Evolutionary conservation across 352 stramenopile species (phyloP), one percentile per base, ranked within the genome.

Genomic region (Pythium dissotocum): DNA sequence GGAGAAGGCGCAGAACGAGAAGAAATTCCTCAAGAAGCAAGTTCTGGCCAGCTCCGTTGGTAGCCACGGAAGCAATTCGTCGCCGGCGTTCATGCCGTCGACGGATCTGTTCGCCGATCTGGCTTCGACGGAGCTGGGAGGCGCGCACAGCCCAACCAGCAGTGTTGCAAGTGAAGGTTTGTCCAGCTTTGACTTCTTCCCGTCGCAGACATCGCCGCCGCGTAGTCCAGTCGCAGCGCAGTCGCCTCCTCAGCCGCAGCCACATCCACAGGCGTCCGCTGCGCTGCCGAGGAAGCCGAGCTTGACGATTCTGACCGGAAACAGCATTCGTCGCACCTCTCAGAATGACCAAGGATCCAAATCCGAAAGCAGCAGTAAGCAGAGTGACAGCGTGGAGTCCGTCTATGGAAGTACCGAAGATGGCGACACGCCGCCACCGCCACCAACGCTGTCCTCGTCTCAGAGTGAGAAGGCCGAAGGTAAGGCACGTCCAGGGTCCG

Each of bases 1-100:
- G 13, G 73, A 90, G 40, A 92, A 93, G 53, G 82, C 87, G 21
- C 78, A 89, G 52, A 73, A 93, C 26, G 83, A 93, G 72, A 94
- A 93, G 58, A 90, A 88, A 21, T 90, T 83, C 38, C 55, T 93
- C 8, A 80, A 83, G 61, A 88, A 87, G 65, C 80, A 94, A 53
- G 63, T 91, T 2, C 61, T 73, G 4, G 71, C 73, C 46, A 33
- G 28, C 35, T 32, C 36, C 4, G 13, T 36, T 26, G 9, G 46
- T 30, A 26, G 36, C n/a, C 63, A 63, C 14, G 54, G 32, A 24
- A 59, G 33, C 32, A 64, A 28, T 21, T 2, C 58, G 18, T 42
- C 66, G 16, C 58, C 66, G 2, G 44, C 52, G 21, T 73, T 58
- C 30, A 18, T 68, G 28, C 53, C 67, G 3, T 44, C 67, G 0